These are phyloP conservation scores for Brassica incana DNA, from an alignment of 345 rosid genomes.

Conservation along the genomic window DNA sequence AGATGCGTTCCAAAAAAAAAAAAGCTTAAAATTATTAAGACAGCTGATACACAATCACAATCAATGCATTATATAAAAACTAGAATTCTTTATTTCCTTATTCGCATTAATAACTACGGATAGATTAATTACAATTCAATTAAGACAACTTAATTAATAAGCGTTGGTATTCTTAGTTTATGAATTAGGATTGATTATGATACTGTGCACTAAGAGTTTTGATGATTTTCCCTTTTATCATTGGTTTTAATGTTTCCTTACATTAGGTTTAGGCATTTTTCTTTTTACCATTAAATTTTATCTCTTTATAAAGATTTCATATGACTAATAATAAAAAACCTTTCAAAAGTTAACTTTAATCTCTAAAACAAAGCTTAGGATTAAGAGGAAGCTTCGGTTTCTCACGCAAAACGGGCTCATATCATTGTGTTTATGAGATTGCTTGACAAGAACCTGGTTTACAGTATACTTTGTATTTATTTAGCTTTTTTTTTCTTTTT, in stretches of 20 bases:
- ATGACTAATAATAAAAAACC: background rate
- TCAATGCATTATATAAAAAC: background rate
- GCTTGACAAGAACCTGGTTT: background rate
- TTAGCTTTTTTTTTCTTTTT: background rate
- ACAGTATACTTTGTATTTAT: background rate
- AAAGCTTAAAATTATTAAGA: background rate
- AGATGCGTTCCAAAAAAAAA: no score
- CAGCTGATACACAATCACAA: background rate
- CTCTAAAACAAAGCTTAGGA: background rate
- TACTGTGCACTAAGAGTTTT: background rate
- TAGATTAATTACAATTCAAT: background rate
- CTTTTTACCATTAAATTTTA: background rate
- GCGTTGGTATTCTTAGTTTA: background rate
- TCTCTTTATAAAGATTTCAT: background rate
- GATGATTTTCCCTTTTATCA: background rate
- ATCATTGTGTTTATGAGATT: constrained; percentile 32
- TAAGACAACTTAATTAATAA: background rate
- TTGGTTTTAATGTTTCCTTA: background rate
- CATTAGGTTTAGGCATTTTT: background rate
- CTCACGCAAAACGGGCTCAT: background rate
- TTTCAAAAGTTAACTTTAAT: background rate
- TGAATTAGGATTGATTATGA: background rate
- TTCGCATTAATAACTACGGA: background rate
- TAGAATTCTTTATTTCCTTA: background rate
- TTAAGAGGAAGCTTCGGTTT: background rate